phyloP scores from a whole-genome alignment of 768 basidiomycete species.

The Amanita rubescens region DNA sequence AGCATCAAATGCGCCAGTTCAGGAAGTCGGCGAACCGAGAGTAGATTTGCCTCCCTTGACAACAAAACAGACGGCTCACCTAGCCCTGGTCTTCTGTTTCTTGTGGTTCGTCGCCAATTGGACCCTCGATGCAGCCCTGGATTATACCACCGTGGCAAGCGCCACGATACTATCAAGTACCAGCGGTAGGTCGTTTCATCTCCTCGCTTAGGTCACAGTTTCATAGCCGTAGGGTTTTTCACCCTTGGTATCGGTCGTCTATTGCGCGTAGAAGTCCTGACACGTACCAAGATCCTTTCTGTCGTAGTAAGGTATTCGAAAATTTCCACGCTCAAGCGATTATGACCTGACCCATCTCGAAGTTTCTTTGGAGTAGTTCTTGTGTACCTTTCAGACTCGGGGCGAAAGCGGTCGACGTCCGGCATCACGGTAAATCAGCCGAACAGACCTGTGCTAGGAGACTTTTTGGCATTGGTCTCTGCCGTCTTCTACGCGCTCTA shows the following conservation, averaged over 20 bases:
- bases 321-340: neutral
- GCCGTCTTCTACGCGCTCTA: slow-evolving; percentile 87
- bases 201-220: neutral
- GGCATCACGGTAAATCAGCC: slow-evolving; percentile 14
- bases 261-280: slow-evolving; percentile 75
- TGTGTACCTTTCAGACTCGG: slow-evolving; percentile 83
- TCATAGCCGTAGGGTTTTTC: slow-evolving; percentile 70
- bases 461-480: slow-evolving; percentile 77
- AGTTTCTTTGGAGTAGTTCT: slow-evolving; percentile 81
- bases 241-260: slow-evolving; percentile 80
- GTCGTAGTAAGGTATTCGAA: slow-evolving; percentile 63
- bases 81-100: slow-evolving; percentile 78
- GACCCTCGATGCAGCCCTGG: slow-evolving; percentile 76
- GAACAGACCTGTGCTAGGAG: slow-evolving; percentile 56
- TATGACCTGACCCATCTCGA: slow-evolving; percentile 6
- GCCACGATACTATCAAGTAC: slow-evolving; percentile 84
- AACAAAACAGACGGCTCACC: slow-evolving; percentile 59
- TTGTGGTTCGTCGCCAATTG: slow-evolving; percentile 97
- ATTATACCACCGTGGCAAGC: slow-evolving; percentile 90
- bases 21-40: neutral
- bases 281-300: slow-evolving; percentile 63
- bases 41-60: slow-evolving; percentile 29
- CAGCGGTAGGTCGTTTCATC: slow-evolving; percentile 56
- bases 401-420: slow-evolving; percentile 15
- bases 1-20: neutral